A percentile compares a stretch with the other conserved stretches of the same genome.
These are phyloP conservation scores for Trypanosoma conorhini DNA, from an alignment of 208 protist species.

Conservation along the genomic window DNA sequence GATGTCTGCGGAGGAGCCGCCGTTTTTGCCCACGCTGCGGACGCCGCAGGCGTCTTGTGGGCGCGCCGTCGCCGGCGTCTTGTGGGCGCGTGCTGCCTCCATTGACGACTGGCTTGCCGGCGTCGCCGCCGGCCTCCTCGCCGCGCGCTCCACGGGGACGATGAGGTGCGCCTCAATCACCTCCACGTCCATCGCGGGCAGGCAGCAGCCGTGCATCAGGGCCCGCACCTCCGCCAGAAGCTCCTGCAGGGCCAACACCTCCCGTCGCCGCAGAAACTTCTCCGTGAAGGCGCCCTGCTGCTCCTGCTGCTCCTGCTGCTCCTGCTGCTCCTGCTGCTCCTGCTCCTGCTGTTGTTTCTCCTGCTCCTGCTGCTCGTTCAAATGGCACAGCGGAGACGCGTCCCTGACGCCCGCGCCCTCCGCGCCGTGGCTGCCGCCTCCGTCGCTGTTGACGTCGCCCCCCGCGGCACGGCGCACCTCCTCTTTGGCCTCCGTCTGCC, in stretches of 20 bases:
- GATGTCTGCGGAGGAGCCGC: background rate
- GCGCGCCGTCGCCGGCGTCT: background rate
- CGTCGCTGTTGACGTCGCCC: too few species aligned
- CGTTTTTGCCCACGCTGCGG: background rate
- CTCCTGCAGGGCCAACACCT: background rate
- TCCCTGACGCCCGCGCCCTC: background rate
- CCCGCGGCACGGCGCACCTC: too few species aligned
- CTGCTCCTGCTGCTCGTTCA: background rate
- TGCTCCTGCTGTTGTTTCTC: background rate
- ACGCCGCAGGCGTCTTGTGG: background rate
- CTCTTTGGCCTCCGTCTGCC: too few species aligned
- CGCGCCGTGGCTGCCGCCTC: too few species aligned
- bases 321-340: background rate
- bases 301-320: background rate
- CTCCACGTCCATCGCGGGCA: background rate
- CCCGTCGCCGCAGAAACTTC: background rate
- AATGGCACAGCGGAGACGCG: too few species aligned
- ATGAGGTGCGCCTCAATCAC: conserved; percentile 10
- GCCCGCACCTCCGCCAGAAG: background rate
- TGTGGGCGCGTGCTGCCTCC: background rate
- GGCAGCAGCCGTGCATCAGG: background rate
- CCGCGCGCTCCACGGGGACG: background rate
- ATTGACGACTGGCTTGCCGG: background rate
- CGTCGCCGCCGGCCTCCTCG: background rate
- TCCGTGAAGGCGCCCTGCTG: conserved; percentile 2